Evolutionary conservation across 129 eudicot species (phyloP).

Genomic region (Flaveria sonorensis): DNA sequence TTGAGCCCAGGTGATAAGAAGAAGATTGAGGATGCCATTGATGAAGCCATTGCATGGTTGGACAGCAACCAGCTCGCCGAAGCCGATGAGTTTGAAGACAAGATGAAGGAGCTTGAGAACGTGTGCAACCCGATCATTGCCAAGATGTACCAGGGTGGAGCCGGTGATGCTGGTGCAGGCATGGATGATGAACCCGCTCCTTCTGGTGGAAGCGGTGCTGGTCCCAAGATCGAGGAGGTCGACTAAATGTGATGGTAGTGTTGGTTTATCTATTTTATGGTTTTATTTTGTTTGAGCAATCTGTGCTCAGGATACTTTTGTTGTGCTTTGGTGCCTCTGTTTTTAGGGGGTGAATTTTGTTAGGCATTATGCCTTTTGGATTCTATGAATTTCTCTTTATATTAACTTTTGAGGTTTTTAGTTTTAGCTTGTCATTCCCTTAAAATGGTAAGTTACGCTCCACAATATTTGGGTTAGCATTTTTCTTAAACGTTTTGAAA

Average conservation of each 20-base stretch:
- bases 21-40: constrained; percentile 59
- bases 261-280: not conserved
- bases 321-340: constrained; percentile 23
- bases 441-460: too few species aligned
- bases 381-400: not conserved
- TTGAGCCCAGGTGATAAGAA: constrained; percentile 54
- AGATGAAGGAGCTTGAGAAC: constrained; percentile 64
- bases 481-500: too few species aligned
- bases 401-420: not conserved
- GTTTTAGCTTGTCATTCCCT: not conserved
- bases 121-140: constrained; percentile 62
- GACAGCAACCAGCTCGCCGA: constrained; percentile 59
- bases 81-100: constrained; percentile 60
- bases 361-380: constrained; percentile 18
- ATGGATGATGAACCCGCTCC: constrained; percentile 55
- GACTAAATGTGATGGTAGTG: constrained; percentile 34
- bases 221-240: constrained; percentile 62
- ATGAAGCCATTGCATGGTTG: constrained; percentile 58
- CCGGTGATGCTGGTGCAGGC: constrained; percentile 38
- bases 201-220: constrained; percentile 48
- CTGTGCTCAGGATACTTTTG: constrained; percentile 6
- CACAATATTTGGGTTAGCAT: too few species aligned
- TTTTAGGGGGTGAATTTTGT: constrained; percentile 39
- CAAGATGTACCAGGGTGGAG: constrained; percentile 58
- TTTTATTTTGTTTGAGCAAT: not conserved